Base-by-base conservation (phyloP, 148 eudicot genomes). In the Fagopyrum homotropicum region DNA sequence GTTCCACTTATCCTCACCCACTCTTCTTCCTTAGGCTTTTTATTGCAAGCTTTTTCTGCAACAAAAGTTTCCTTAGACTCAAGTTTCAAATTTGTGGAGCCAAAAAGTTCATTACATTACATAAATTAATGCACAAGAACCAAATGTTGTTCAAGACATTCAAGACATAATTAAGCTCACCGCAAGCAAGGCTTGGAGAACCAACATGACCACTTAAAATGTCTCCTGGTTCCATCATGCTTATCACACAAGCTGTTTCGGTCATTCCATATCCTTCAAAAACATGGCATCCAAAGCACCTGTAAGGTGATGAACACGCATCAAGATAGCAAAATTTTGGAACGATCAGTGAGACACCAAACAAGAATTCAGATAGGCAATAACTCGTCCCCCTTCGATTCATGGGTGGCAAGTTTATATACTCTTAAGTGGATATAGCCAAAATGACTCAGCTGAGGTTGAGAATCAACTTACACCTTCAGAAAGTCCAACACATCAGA, bases 251-350 rank as follows among this genome's bases (percentile, higher is more conserved):
- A 45, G 98, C 88, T 22, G 92, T 88, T 88, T 93, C 98, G 48
- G 98, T 93, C 98, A 93, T 93, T 49, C 98, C 98, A 80, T 93
- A 93, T 76, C 97, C 98, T 91, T 93, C 98, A 56, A 83, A 40
- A 29, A 93, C 92, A 72, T 45, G 86, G 81, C 97, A 91, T 69
- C 98, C 98, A 83, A 93, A 89, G 84, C 98, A 93, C 82, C 98
- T 93, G 79, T 10, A 59, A 7, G 7, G 46, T 44, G 48, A 69
- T 69, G 40, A 59, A 59, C 7, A 59, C 12, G 4, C 66, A 22
- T 22, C 66, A 26, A 7, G 29, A 57, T 57, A 57, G 12, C 52
- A 17, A 4, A 11, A 51, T 17, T 56, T 17, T 17, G 30, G 10
- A 56, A 17, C 30, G 4, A 56, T 56, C 5, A 51, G 16, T 51